Evolutionary conservation across 768 basidiomycete species (phyloP).

Genomic region (Lactifluus echinatus): DNA sequence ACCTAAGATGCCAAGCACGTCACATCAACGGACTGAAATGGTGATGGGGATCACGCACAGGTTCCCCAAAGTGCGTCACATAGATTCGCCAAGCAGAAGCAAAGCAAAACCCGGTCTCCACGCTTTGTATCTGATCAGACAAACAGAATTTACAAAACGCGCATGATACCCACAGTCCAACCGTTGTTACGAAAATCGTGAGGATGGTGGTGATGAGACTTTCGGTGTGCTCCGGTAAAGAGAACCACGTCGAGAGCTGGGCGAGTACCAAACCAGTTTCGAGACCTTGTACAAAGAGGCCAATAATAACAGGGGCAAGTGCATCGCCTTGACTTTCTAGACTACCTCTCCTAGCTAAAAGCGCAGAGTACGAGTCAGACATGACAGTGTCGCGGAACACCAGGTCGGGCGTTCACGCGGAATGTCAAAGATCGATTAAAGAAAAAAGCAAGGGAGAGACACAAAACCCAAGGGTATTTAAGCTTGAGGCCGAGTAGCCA

Average conservation of each 20-base stretch:
- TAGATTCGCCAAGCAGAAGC: slow-evolving; percentile 1
- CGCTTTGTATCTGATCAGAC: neutral
- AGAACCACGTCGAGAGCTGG: neutral
- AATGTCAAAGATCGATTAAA: neutral
- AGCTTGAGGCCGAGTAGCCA: neutral
- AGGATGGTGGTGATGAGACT: neutral
- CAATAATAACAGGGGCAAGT: neutral
- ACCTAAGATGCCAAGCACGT: neutral
- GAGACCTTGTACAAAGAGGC: slow-evolving; percentile 8
- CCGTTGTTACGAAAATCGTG: neutral
- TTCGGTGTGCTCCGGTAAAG: neutral
- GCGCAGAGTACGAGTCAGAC: neutral
- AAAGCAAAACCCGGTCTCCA: neutral
- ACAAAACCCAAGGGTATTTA: neutral
- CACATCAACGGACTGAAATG: neutral
- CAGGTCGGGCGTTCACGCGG: too few species aligned
- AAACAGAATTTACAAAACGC: neutral
- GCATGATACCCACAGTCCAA: neutral
- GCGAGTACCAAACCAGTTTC: slow-evolving; percentile 1
- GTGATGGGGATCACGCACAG: neutral
- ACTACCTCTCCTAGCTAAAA: too few species aligned
- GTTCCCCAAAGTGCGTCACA: neutral
- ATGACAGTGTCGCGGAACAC: neutral
- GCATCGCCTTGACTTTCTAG: neutral
- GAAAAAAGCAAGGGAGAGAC: neutral